These are phyloP conservation scores for Wickerhamomyces pijperi DNA, from an alignment of 805 yeast genomes.

Conservation along the genomic window DNA sequence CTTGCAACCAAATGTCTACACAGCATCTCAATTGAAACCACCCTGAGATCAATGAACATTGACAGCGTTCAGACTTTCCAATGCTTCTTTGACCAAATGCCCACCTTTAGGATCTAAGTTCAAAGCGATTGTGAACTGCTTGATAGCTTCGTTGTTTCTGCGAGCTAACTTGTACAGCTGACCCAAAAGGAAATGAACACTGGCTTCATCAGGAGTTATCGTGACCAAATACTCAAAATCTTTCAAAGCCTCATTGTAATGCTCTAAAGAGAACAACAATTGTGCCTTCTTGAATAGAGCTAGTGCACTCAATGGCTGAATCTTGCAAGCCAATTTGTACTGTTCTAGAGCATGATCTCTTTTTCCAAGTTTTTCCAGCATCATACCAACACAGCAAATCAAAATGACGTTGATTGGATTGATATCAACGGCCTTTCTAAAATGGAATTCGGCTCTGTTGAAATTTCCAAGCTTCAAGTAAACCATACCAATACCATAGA, in stretches of 20 bases:
- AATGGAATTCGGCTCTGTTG: constrained; percentile 74
- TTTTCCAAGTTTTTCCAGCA: constrained; percentile 64
- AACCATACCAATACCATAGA: constrained; percentile 94
- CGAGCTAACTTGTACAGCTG: constrained; percentile 71
- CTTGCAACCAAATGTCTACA: too few species aligned
- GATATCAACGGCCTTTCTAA: constrained; percentile 75
- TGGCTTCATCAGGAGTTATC: constrained; percentile 89
- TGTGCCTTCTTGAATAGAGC: constrained; percentile 88
- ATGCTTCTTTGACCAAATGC: constrained; percentile 74
- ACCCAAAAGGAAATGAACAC: constrained; percentile 83
- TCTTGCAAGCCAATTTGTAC: constrained; percentile 69
- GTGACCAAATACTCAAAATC: constrained; percentile 64
- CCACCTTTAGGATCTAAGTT: constrained; percentile 89
- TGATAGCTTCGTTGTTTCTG: constrained; percentile 66
- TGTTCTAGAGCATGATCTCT: constrained; percentile 66
- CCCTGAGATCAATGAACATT: constrained; percentile 37
- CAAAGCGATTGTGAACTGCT: constrained; percentile 79
- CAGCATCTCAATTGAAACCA: too few species aligned
- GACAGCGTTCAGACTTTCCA: constrained; percentile 35
- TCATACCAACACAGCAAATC: constrained; percentile 91
- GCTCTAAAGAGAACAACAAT: constrained; percentile 56
- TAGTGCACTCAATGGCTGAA: constrained; percentile 79
- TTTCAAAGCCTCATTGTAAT: constrained; percentile 58
- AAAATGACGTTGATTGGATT: constrained; percentile 86
- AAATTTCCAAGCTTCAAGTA: constrained; percentile 78